A percentile compares a stretch with the other conserved stretches of the same genome.
These are phyloP conservation scores for Rhizopogon vinicolor DNA, from an alignment of 768 basidiomycete genomes.

Conservation along the genomic window DNA sequence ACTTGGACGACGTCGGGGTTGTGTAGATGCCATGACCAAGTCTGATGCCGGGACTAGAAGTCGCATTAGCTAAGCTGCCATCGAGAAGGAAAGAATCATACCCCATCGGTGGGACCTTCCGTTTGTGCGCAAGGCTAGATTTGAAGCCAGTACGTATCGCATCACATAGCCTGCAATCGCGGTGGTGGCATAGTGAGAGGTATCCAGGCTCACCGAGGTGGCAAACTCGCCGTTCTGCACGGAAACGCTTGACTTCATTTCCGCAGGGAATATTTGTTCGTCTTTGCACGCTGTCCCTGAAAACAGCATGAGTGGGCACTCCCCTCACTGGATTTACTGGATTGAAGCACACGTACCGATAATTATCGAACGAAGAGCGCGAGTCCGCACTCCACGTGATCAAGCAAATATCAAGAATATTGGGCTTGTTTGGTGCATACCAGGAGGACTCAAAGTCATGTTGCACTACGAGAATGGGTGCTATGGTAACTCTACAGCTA, in stretches of 20 bases:
- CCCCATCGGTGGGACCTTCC: conserved; percentile 8
- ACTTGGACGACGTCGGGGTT: conserved; percentile 19
- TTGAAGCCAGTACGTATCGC: conserved; percentile 17
- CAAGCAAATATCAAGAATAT: conserved; percentile 13
- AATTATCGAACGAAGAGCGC: conserved; percentile 9
- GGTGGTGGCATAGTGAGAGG: conserved; percentile 6
- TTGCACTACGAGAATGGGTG: conserved; percentile 5
- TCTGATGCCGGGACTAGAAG: conserved; percentile 13
- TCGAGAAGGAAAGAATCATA: neutral
- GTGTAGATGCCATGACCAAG: conserved; percentile 23
- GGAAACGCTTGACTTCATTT: conserved; percentile 22
- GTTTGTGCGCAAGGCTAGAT: conserved; percentile 17
- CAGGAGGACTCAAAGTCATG: conserved; percentile 8
- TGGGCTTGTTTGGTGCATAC: conserved; percentile 7
- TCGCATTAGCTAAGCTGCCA: neutral
- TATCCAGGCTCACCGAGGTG: conserved; percentile 18
- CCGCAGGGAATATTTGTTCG: conserved; percentile 1
- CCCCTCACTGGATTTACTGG: neutral
- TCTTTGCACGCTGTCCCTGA: conserved; percentile 3
- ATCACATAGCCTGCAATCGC: conserved; percentile 15
- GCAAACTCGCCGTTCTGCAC: conserved; percentile 16
- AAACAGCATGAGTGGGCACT: conserved; percentile 9
- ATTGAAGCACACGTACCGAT: conserved; percentile 6
- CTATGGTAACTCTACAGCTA: too few species aligned
- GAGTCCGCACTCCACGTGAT: conserved; percentile 15